A percentile compares a stretch with the other conserved stretches of the same genome.
phyloP scores from a whole-genome alignment of 2,329 filamentous ascomycete species.

The Cytospora mali region DNA sequence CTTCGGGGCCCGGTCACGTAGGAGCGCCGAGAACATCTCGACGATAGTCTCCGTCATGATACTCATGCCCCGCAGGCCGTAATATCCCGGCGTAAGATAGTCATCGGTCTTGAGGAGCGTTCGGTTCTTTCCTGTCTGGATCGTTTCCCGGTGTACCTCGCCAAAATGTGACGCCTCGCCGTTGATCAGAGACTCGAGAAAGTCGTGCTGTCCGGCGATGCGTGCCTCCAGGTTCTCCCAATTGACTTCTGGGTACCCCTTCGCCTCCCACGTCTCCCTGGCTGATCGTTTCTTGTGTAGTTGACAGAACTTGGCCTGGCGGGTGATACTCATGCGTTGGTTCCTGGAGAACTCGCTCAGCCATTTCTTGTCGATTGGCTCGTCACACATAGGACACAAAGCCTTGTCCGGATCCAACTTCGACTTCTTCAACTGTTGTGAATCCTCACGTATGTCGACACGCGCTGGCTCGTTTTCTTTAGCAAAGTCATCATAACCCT shows the following conservation, averaged over 20 bases:
- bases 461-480: neutral
- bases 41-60: constrained; percentile 73
- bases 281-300: constrained; percentile 62
- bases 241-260: constrained; percentile 70
- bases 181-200: constrained; percentile 62
- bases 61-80: constrained; percentile 73
- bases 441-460: constrained; percentile 7
- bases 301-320: constrained; percentile 66
- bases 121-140: constrained; percentile 60
- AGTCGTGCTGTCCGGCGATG: constrained; percentile 56
- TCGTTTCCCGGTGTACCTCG: constrained; percentile 54
- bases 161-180: constrained; percentile 65
- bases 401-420: constrained; percentile 31
- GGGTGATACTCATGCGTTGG: constrained; percentile 54
- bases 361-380: constrained; percentile 56
- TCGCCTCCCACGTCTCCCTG: constrained; percentile 47
- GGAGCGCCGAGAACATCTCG: constrained; percentile 56
- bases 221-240: constrained; percentile 66
- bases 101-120: constrained; percentile 62
- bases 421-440: neutral
- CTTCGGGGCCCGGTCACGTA: constrained; percentile 63
- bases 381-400: constrained; percentile 69
- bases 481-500: constrained; percentile 21
- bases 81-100: constrained; percentile 75
- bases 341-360: constrained; percentile 56